phyloP scores from a whole-genome alignment of 2,329 filamentous ascomycete species.

The Hirsutella rhossiliensis region DNA sequence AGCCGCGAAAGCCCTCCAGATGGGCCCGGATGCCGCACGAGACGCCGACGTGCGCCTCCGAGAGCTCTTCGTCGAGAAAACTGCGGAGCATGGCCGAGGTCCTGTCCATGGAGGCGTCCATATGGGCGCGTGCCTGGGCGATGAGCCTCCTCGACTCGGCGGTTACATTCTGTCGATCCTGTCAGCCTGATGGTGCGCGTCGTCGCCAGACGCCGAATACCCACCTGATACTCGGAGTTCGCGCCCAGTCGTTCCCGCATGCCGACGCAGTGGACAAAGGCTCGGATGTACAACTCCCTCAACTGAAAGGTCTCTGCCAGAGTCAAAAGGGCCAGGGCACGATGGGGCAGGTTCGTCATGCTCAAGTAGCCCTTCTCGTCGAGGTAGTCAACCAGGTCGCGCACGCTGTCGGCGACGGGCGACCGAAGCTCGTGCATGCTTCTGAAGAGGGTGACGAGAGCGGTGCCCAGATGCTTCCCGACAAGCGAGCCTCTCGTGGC shows the following conservation, averaged over 20 bases:
- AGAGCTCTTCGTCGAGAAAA: conserved; percentile 62
- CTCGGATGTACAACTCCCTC: conserved; percentile 55
- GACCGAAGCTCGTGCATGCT: conserved; percentile 52
- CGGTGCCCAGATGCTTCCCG: conserved; percentile 50
- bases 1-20: conserved; percentile 59
- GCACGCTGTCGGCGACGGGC: conserved; percentile 39
- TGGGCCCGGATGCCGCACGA: conserved; percentile 49
- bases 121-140: conserved; percentile 47
- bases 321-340: conserved; percentile 55
- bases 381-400: conserved; percentile 53
- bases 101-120: conserved; percentile 50
- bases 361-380: conserved; percentile 59
- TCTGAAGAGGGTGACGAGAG: conserved; percentile 52
- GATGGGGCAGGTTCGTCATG: conserved; percentile 51
- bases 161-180: conserved; percentile 28
- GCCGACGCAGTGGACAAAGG: conserved; percentile 67
- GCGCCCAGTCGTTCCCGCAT: conserved; percentile 52
- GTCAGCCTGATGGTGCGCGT: conserved; percentile 9
- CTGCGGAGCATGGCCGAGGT: conserved; percentile 46
- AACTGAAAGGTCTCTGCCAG: conserved; percentile 56
- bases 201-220: conserved; percentile 10
- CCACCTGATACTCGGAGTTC: conserved; percentile 49
- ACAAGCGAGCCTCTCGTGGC: conserved; percentile 53
- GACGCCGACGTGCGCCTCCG: conserved; percentile 52
- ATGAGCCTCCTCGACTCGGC: conserved; percentile 52